Evolutionary conservation across 352 stramenopile genomes (phyloP).

Genomic region (Globisporangium parvum): DNA sequence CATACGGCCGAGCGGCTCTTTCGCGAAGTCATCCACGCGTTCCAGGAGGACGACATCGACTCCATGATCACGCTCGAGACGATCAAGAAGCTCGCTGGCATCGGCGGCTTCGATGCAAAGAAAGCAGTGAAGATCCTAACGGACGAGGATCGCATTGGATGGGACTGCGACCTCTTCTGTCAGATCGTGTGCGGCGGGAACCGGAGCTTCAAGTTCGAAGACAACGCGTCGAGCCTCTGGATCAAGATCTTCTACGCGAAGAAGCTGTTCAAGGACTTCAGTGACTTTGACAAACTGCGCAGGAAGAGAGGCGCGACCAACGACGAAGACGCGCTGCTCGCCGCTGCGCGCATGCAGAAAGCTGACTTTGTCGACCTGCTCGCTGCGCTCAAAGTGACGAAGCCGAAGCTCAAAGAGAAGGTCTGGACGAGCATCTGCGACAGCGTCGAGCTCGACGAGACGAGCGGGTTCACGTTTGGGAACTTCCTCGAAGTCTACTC

Average conservation of each 20-base stretch:
- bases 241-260: conserved; percentile 47
- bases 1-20: conserved; percentile 45
- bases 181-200: conserved; percentile 34
- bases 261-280: conserved; percentile 41
- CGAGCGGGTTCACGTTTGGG: conserved; percentile 19
- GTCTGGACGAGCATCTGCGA: conserved; percentile 36
- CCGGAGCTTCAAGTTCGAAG: conserved; percentile 24
- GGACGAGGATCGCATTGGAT: conserved; percentile 16
- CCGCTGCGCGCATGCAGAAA: conserved; percentile 21
- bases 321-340: neutral
- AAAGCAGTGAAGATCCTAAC: conserved; percentile 22
- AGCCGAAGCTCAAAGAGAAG: conserved; percentile 35
- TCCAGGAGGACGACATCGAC: conserved; percentile 29
- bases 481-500: conserved; percentile 43
- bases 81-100: conserved; percentile 24
- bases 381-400: conserved; percentile 25
- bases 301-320: conserved; percentile 10
- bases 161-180: conserved; percentile 30
- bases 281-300: conserved; percentile 25
- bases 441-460: conserved; percentile 28
- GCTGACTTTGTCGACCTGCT: conserved; percentile 40
- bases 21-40: conserved; percentile 31
- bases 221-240: conserved; percentile 35
- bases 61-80: conserved; percentile 26
- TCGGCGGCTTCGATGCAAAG: conserved; percentile 23